Base-by-base conservation (phyloP, 2,329 filamentous ascomycete species). In the Parascedosporium putredinis region DNA sequence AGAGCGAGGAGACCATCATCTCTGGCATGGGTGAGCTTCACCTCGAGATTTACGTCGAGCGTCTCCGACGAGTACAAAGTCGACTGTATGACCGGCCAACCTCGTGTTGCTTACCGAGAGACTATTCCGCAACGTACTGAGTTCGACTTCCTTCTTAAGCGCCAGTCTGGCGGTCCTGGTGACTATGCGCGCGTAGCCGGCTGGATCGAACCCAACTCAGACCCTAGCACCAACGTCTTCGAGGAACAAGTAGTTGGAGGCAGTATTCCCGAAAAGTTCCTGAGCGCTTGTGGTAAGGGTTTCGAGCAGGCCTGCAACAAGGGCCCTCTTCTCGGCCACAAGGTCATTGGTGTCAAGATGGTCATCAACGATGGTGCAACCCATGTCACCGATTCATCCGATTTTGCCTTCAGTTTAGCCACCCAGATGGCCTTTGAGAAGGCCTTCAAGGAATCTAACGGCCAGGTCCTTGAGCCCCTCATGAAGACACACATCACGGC, bases 401-500 rank as follows among this genome's bases (percentile, higher is more conserved):
- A 98, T 78, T 87, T 90, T 75, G 83, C 93, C 10, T 98, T 98
- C 80, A 94, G 86, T 68, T 84, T 84, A 58, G 91, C 93, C 10
- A 95, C 93, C 2, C 88, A 95, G 67, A 87, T 95, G 73, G 93
- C 93, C 23, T 98, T 98, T 83, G 83, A 86, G 58, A 95, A 96
- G 71, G 86, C 88, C 16, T 97, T 98, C 72, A 74, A 77, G 53
- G 81, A 86, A 10, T 88, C 84, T 29, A 79, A 82, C 48, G 90
- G 91, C 2, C 79, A 88, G 59, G 83, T 98, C 8, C 80, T 98
- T 31, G 93, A 98, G 69, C 93, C 93, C 4, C 71, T 98, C 50
- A 98, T 98, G 93, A 97, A 96, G 78, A 96, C 89, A 1, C 90
- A 89, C 53, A 89, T 98, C 60, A 95, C 89, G 27, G 90, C 93